These are phyloP conservation scores for Penicillium sumatraense DNA, from an alignment of 2,329 filamentous ascomycete species.

Conservation along the genomic window DNA sequence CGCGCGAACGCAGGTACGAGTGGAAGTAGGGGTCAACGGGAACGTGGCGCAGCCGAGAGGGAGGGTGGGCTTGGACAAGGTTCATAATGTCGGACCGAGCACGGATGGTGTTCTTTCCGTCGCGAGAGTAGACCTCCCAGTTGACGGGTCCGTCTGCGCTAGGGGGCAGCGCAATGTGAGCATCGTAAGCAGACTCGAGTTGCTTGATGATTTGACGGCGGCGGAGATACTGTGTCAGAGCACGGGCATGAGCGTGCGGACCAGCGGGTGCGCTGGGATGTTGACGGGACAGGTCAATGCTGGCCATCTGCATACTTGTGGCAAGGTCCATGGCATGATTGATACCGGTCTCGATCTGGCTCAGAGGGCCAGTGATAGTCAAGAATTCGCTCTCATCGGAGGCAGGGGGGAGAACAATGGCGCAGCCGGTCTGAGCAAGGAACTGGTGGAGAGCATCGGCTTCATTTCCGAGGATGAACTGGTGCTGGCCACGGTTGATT, in stretches of 20 bases:
- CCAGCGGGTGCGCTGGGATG: slow-evolving; percentile 75
- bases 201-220: slow-evolving; percentile 81
- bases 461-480: slow-evolving; percentile 89
- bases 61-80: slow-evolving; percentile 54
- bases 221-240: slow-evolving; percentile 85
- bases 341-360: slow-evolving; percentile 73
- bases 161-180: slow-evolving; percentile 83
- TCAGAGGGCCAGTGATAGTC: slow-evolving; percentile 79
- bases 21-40: slow-evolving; percentile 56
- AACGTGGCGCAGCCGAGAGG: slow-evolving; percentile 49
- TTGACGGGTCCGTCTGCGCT: slow-evolving; percentile 68
- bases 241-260: slow-evolving; percentile 77
- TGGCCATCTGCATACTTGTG: slow-evolving; percentile 81
- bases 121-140: slow-evolving; percentile 87
- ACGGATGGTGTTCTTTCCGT: slow-evolving; percentile 73
- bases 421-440: slow-evolving; percentile 86
- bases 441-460: slow-evolving; percentile 84
- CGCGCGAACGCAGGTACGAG: slow-evolving; percentile 48
- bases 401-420: slow-evolving; percentile 77
- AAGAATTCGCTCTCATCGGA: slow-evolving; percentile 81
- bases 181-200: slow-evolving; percentile 77
- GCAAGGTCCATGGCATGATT: slow-evolving; percentile 88
- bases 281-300: slow-evolving; percentile 79
- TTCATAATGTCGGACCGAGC: slow-evolving; percentile 56
- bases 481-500: slow-evolving; percentile 85